phyloP scores from a whole-genome alignment of 2,329 filamentous ascomycete species.

The Didymella segeticola region DNA sequence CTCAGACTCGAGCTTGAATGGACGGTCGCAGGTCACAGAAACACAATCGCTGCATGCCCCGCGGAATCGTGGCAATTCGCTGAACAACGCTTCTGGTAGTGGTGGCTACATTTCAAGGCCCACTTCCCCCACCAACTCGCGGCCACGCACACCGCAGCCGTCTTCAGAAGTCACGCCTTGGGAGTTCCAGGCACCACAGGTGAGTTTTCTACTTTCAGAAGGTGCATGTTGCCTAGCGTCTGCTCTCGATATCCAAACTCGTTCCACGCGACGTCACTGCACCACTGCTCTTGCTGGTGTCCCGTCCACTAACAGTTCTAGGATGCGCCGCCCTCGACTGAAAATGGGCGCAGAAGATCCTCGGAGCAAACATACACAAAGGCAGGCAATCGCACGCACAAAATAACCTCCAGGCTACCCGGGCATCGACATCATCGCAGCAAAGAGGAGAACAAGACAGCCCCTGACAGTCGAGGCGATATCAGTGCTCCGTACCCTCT shows the following conservation, averaged over 20 bases:
- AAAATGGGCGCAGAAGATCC: slow-evolving; percentile 44
- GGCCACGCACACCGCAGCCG: slow-evolving; percentile 83
- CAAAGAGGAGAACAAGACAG: slow-evolving; percentile 61
- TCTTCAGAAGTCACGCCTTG: slow-evolving; percentile 97
- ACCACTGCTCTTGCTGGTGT: slow-evolving; percentile 1
- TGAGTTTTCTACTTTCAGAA: slow-evolving; percentile 52
- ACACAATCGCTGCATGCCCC: slow-evolving; percentile 70
- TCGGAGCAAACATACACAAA: slow-evolving; percentile 46
- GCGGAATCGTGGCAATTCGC: slow-evolving; percentile 82
- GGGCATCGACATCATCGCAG: slow-evolving; percentile 69
- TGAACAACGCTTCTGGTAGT: slow-evolving; percentile 67
- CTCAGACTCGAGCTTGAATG: slow-evolving; percentile 71
- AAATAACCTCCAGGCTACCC: slow-evolving; percentile 65
- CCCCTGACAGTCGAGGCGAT: slow-evolving; percentile 38
- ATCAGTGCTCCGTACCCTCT: slow-evolving; percentile 60
- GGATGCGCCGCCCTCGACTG: slow-evolving; percentile 40
- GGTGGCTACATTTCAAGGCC: slow-evolving; percentile 59
- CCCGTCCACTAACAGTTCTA: slow-evolving; percentile 30
- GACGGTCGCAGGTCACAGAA: slow-evolving; percentile 53
- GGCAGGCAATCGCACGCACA: slow-evolving; percentile 65
- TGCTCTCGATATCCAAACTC: neutral
- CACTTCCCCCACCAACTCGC: slow-evolving; percentile 75
- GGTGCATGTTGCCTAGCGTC: neutral
- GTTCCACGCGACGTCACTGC: neutral
- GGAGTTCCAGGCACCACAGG: slow-evolving; percentile 85